A percentile compares a stretch with the other conserved stretches of the same genome.
phyloP scores from a whole-genome alignment of 768 basidiomycete species.

The Kwoniella sp. region DNA sequence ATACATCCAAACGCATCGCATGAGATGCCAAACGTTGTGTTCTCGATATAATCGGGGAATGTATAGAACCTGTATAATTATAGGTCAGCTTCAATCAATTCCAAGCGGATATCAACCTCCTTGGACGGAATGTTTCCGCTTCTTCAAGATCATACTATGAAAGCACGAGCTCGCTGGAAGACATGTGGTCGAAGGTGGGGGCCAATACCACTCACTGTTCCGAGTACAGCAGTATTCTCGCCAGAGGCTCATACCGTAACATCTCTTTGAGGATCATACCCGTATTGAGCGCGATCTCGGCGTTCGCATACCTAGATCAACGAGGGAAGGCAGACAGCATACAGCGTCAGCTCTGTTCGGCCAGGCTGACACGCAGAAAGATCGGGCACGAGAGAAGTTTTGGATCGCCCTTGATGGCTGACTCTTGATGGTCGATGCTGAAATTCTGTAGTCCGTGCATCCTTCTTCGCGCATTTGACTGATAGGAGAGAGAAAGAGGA shows the following conservation, averaged over 20 bases:
- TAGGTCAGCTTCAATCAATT: no score
- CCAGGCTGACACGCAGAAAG: no score
- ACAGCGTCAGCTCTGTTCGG: constrained; percentile 1
- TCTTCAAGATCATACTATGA: no score
- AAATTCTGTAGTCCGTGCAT: background rate
- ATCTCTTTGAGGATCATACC: constrained; percentile 98
- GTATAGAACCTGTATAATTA: constrained; percentile 76
- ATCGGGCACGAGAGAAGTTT: no score
- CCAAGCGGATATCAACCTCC: no score
- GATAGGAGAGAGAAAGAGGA: background rate
- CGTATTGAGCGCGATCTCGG: constrained; percentile 94
- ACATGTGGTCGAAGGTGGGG: background rate
- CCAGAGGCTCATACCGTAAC: constrained; percentile 86
- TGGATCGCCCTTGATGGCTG: no score
- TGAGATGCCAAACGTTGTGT: constrained; percentile 95
- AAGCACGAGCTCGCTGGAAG: background rate
- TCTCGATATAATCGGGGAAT: constrained; percentile 95
- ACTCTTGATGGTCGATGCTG: background rate
- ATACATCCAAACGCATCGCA: constrained; percentile 97
- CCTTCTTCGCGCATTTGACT: background rate
- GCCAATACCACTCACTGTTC: constrained; percentile 78
- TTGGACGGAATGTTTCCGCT: no score
- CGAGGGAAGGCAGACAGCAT: background rate
- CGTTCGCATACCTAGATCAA: constrained; percentile 74
- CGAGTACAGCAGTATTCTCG: constrained; percentile 85